These are phyloP conservation scores for Rosa multiflora DNA, from an alignment of 306 rosid species.

Conservation along the genomic window DNA sequence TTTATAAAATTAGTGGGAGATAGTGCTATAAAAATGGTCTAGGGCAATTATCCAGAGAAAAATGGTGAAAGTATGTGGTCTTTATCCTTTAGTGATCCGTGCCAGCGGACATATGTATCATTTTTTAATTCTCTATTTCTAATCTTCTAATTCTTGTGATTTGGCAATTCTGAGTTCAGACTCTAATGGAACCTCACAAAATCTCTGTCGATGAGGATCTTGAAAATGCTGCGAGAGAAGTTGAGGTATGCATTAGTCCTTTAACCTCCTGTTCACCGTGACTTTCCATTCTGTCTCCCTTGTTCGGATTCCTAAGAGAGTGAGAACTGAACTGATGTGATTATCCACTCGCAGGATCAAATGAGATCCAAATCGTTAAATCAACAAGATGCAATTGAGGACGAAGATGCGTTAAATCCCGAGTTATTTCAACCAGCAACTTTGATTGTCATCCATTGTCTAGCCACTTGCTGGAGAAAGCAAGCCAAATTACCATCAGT, in stretches of 20 bases:
- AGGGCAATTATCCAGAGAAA: background rate
- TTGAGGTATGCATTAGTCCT: slow-evolving; percentile 46
- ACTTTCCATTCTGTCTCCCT: background rate
- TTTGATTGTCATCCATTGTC: background rate
- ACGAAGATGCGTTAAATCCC: slow-evolving; percentile 49
- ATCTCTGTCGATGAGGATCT: slow-evolving; percentile 84
- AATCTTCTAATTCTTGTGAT: slow-evolving; percentile 10
- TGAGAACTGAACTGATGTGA: slow-evolving; percentile 16
- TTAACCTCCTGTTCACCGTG: slow-evolving; percentile 3
- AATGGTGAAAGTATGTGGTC: background rate
- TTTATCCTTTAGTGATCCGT: background rate
- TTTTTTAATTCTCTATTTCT: background rate
- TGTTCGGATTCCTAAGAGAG: background rate
- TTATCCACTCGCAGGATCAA: slow-evolving; percentile 40
- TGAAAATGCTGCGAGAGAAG: slow-evolving; percentile 69
- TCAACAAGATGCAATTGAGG: slow-evolving; percentile 58
- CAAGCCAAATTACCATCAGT: background rate
- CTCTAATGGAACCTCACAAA: slow-evolving; percentile 70
- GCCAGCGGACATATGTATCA: background rate
- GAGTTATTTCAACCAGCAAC: slow-evolving; percentile 12
- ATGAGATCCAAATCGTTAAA: slow-evolving; percentile 51
- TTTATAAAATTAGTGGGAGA: background rate
- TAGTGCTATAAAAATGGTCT: background rate
- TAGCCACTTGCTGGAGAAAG: background rate
- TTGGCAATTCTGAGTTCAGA: slow-evolving; percentile 41